A percentile compares a stretch with the other conserved stretches of the same genome.
These are phyloP conservation scores for Candida montana DNA, from an alignment of 805 yeast species.

Conservation along the genomic window DNA sequence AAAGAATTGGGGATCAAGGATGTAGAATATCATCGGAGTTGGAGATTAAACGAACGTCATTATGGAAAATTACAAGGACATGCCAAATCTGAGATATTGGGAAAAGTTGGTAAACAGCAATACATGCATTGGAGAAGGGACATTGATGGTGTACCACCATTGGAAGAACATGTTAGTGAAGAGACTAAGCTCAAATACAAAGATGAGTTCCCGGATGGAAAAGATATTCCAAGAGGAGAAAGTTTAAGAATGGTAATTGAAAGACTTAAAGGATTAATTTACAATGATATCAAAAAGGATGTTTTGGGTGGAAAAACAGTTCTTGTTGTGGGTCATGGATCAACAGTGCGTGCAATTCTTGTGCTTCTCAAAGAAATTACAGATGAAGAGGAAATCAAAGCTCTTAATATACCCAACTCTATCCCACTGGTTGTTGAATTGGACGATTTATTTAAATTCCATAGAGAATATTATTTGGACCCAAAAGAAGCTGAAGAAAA, in stretches of 20 bases:
- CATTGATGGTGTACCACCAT: slow-evolving; percentile 66
- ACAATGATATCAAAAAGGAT: slow-evolving; percentile 44
- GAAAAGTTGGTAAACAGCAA: slow-evolving; percentile 63
- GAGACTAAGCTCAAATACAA: slow-evolving; percentile 27
- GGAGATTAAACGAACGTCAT: slow-evolving; percentile 83
- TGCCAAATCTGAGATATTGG: slow-evolving; percentile 60
- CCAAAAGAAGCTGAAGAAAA: slow-evolving; percentile 76
- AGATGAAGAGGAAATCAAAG: slow-evolving; percentile 64
- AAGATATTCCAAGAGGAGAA: slow-evolving; percentile 63
- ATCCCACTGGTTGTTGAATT: slow-evolving; percentile 70
- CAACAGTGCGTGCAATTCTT: slow-evolving; percentile 70
- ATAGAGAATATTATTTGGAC: slow-evolving; percentile 63
- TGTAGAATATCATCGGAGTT: slow-evolving; percentile 54
- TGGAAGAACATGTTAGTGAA: slow-evolving; percentile 35
- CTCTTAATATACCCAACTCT: slow-evolving; percentile 77
- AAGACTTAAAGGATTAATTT: slow-evolving; percentile 56
- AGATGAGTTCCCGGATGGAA: slow-evolving; percentile 20
- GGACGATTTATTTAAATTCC: slow-evolving; percentile 44
- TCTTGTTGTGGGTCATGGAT: slow-evolving; percentile 74
- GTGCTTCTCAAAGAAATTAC: slow-evolving; percentile 61
- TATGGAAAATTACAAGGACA: slow-evolving; percentile 80
- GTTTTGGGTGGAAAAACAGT: slow-evolving; percentile 50
- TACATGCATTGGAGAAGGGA: slow-evolving; percentile 80
- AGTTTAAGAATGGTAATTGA: slow-evolving; percentile 67
- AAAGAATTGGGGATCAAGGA: slow-evolving; percentile 47